Base-by-base conservation (phyloP, 257 asterid species). In the Leonotis leonurus region DNA sequence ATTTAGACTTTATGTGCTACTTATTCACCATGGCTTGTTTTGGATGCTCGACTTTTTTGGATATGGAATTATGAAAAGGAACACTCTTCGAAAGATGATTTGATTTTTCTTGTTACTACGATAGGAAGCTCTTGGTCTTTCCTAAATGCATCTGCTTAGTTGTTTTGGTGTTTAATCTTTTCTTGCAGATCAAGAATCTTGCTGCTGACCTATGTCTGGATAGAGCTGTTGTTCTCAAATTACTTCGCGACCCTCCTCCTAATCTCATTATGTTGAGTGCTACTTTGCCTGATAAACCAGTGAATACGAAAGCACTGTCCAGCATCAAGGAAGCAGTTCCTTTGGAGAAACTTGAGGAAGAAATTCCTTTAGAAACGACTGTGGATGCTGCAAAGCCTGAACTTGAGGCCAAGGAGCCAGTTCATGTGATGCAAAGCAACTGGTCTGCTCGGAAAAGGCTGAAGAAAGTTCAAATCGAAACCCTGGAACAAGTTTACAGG, bases 161-260 rank as follows among this genome's bases (percentile, higher is more conserved):
- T 30, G 16, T 55, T 17, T 33, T 56, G 11, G 5, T 32, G 61
- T 56, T 29, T 54, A 29, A 12, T 77, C 52, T 62, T 65, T 14
- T 70, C 56, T 67, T 80, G 78, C 89, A 92, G 99, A 89, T 92
- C 20, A 92, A 89, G 60, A 85, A 64, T 68, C 96, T 92, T 61
- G 96, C 96, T 22, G 94, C 89, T 54, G 99, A 92, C 0, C 75
- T 87, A 27, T 85, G 97, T 68, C 89, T 89, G 60, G 95, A 92
- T 70, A 83, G 99, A 82, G 85, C 89, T 22, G 63, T 81, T 36
- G 95, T 92, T 64, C 84, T 92, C 43, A 70, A 78, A 65, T 65
- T 92, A 65, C 96, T 92, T 44, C 95, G 94, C 8, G 95, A 92
- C 60, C 97, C 97, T 70, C 96, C 96, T 41, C 91, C 89, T 10